Conservation (phyloP, 2,329 filamentous ascomycete genomes). For the Plenodomus biglobosus region DNA sequence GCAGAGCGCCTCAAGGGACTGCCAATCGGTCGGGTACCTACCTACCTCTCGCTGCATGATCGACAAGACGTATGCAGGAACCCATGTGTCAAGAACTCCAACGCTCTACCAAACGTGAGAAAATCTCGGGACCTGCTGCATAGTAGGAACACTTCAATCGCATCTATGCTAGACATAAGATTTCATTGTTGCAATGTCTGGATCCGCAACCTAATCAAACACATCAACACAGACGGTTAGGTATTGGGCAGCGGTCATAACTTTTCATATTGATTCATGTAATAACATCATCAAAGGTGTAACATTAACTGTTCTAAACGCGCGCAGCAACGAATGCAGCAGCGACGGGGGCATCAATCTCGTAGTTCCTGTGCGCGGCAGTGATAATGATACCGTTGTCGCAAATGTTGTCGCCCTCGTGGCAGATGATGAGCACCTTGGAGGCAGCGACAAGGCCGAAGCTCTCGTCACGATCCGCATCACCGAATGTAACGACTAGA, state of each 20-base stretch:
- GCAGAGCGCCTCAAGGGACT: not conserved
- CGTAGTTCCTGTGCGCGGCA: slow-evolving; percentile 26
- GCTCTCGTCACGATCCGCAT: slow-evolving; percentile 37
- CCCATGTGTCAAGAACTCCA: not conserved
- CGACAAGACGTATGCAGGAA: not conserved
- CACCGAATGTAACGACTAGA: slow-evolving; percentile 42
- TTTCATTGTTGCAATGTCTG: too few species aligned
- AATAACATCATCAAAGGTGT: not conserved
- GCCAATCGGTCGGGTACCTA: not conserved
- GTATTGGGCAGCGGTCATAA: not conserved
- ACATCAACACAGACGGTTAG: too few species aligned
- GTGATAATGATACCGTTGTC: slow-evolving; percentile 30
- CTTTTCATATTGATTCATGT: not conserved
- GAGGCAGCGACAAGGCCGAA: slow-evolving; percentile 32
- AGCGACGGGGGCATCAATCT: slow-evolving; percentile 27
- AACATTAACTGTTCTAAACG: slow-evolving; percentile 1
- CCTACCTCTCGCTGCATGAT: not conserved
- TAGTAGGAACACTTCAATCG: too few species aligned
- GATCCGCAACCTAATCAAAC: too few species aligned
- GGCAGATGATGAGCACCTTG: slow-evolving; percentile 42
- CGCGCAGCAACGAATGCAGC: slow-evolving; percentile 25
- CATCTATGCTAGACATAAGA: too few species aligned
- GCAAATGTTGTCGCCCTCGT: slow-evolving; percentile 41
- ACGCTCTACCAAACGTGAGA: not conserved
- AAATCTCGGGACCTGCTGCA: not conserved